Base-by-base conservation (phyloP, 495 filamentous ascomycete species). In the Aspergillus sclerotioniger region DNA sequence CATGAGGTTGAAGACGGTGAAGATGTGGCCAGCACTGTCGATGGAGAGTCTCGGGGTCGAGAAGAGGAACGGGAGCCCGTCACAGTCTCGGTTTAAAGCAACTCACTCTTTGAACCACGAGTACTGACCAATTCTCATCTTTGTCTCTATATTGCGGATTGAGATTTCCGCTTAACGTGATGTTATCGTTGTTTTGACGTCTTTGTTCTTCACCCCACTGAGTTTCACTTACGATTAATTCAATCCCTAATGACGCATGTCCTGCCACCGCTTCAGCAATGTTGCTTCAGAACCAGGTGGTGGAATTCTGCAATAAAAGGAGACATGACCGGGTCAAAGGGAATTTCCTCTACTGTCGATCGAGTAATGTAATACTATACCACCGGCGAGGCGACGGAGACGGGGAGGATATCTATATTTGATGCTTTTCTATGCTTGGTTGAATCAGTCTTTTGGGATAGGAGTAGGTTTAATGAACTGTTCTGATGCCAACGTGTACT, bases 1-100 rank as follows among this genome's bases (percentile, higher is more conserved):
- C 79, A 85, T 31, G 84, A 86, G 16, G 84, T 86, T 10, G 87
- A 86, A 43, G 80, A 82, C 20, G 75, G 70, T n/a, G 82, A 81
- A 31, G 79, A 82, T 10, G 80, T 80, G n/a, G 81, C 80, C 13
- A 80, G 79, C 54, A 71, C 76, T 19, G 70, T 82, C 13, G 82
- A 78, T 12, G 80, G 75, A 10, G 80, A 84, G 66, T 56, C 59
- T n/a, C 77, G 85, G 43, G 85, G 85, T 29, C 80, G 85, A 17
- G 84, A 85, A 62, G 84, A 84, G 60, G 85, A 87, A 71, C 73
- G 83, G 31, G 72, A 71, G 58, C 67, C 73, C 31, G 62, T 73
- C 31, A 57, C 63, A 8, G 71, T 62, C 44, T 74, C 69, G 55
- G 35, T 44, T n/a, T 16, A 57, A 37, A 28, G 19, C 16, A 13